These are phyloP conservation scores for Dryas drummondii DNA, from an alignment of 306 rosid species.

Conservation along the genomic window DNA sequence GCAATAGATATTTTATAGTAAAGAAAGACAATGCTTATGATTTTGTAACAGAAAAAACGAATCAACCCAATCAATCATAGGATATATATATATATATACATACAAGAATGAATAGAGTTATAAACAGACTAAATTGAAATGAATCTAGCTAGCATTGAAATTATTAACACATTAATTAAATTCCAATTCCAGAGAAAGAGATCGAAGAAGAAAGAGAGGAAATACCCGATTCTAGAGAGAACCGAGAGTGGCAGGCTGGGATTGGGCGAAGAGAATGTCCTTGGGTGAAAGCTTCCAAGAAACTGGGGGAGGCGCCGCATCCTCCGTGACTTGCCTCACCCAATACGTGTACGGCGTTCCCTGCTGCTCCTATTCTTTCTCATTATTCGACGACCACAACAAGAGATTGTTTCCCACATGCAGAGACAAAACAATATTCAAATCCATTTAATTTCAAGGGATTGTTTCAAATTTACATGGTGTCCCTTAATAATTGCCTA, in stretches of 20 bases:
- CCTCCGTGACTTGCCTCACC: slow-evolving; percentile 62
- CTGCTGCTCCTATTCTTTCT: slow-evolving; percentile 16
- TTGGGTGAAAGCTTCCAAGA: slow-evolving; percentile 53
- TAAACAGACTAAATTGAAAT: not conserved
- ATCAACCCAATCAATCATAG: not conserved
- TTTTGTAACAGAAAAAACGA: not conserved
- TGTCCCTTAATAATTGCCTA: too few species aligned
- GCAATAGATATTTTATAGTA: not conserved
- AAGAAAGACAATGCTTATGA: not conserved
- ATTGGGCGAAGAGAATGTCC: slow-evolving; percentile 29
- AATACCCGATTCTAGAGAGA: slow-evolving; percentile 78
- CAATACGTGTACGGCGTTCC: slow-evolving; percentile 70
- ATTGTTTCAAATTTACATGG: too few species aligned
- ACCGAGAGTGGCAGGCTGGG: slow-evolving; percentile 55
- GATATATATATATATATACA: too few species aligned
- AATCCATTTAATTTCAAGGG: too few species aligned
- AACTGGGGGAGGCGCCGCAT: slow-evolving; percentile 74
- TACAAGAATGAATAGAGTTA: not conserved
- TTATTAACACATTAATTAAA: not conserved
- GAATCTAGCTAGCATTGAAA: not conserved
- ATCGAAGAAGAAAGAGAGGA: not conserved
- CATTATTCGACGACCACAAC: not conserved
- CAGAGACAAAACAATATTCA: too few species aligned
- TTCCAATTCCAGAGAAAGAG: too few species aligned
- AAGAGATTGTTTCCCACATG: too few species aligned